Conservation (phyloP, 2,329 filamentous ascomycete species). For the Aphanocladium album region DNA sequence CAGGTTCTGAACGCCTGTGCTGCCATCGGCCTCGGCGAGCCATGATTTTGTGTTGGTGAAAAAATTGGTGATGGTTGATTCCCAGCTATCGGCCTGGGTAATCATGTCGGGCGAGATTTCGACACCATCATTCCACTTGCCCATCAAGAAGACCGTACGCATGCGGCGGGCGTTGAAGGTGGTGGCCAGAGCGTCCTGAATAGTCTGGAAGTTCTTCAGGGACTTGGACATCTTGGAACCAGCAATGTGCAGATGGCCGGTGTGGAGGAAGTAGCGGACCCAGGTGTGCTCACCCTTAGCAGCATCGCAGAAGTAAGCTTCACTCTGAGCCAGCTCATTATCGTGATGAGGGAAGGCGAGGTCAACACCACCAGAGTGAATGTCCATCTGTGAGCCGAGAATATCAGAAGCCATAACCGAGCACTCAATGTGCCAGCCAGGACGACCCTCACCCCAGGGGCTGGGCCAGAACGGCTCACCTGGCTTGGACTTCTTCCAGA, state of each 20-base stretch:
- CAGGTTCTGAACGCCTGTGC: conserved; percentile 31
- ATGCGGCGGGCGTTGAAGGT: conserved; percentile 73
- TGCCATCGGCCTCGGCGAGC: conserved; percentile 39
- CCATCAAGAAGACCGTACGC: conserved; percentile 81
- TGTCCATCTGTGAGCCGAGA: conserved; percentile 80
- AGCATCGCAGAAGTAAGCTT: conserved; percentile 68
- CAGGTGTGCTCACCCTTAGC: conserved; percentile 60
- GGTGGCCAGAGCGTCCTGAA: conserved; percentile 69
- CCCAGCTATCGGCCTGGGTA: conserved; percentile 70
- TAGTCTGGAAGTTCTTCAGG: conserved; percentile 93
- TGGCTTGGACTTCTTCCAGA: conserved; percentile 90
- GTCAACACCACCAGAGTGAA: conserved; percentile 90
- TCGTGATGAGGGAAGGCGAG: conserved; percentile 89
- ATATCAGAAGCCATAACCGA: conserved; percentile 90
- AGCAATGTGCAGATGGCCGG: conserved; percentile 80
- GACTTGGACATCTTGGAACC: conserved; percentile 96
- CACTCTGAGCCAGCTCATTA: conserved; percentile 85
- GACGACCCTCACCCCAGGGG: conserved; percentile 80
- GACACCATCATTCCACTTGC: conserved; percentile 84
- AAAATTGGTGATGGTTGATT: conserved; percentile 68
- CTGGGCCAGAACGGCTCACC: conserved; percentile 90
- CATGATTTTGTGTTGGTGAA: conserved; percentile 54
- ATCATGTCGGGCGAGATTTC: conserved; percentile 85
- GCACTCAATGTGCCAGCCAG: conserved; percentile 97
- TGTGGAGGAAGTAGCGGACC: conserved; percentile 96